Conservation (phyloP, 192 early-diverging fungal genomes). For the Coemansia asiatica region DNA sequence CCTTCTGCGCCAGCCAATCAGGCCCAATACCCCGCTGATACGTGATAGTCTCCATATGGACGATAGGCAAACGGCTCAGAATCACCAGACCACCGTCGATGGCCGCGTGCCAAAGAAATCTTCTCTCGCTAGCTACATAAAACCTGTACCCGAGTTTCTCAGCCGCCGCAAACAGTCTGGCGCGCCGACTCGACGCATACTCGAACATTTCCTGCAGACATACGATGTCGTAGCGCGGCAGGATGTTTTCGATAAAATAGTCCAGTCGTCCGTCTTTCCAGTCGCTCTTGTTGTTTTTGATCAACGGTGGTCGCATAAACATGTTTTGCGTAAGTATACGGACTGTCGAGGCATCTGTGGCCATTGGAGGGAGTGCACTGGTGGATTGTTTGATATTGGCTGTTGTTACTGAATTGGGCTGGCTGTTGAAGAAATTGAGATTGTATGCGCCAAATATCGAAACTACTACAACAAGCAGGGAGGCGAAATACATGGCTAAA, state of each 20-base stretch:
- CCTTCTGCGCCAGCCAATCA: conserved; percentile 76
- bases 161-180: conserved; percentile 62
- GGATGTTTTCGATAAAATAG: conserved; percentile 64
- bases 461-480: conserved; percentile 21
- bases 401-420: conserved; percentile 21
- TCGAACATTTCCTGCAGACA: conserved; percentile 83
- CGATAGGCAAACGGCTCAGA: conserved; percentile 72
- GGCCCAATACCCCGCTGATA: conserved; percentile 67
- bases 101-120: conserved; percentile 60
- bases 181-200: conserved; percentile 64
- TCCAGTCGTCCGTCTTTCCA: conserved; percentile 77
- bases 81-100: conserved; percentile 80
- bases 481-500: conserved; percentile 26
- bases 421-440: conserved; percentile 27
- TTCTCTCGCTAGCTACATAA: conserved; percentile 61
- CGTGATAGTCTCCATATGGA: conserved; percentile 57
- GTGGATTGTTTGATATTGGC: conserved; percentile 3
- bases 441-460: conserved; percentile 44
- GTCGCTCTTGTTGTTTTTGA: conserved; percentile 74
- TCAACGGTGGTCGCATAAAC: conserved; percentile 69
- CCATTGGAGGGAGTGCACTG: background rate
- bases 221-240: conserved; percentile 77
- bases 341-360: conserved; percentile 9
- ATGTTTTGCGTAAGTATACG: conserved; percentile 69
- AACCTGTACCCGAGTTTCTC: conserved; percentile 67